Base-by-base conservation (phyloP, 177 flowering plant species). In the Vitis hybrid region DNA sequence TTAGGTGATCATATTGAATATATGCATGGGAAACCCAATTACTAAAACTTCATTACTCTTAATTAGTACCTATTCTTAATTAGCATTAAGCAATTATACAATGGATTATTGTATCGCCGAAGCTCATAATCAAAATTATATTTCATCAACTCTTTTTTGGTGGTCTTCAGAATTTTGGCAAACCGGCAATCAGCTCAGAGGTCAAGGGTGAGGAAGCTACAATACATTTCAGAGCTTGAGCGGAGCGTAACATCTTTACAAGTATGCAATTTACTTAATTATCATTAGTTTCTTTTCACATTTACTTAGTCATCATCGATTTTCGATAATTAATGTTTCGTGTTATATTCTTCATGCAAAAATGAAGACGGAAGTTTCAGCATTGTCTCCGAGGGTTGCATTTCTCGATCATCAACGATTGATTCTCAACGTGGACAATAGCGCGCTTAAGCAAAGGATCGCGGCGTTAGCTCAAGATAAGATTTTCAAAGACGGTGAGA, bases 151-250 rank as follows among this genome's bases (percentile, higher is more conserved):
- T 33, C 7, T 6, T 33, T 54, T 6, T 19, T 28, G 9, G 56
- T 58, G 59, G 8, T 10, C 17, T 62, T 52, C 74, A 89, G 94
- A 75, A 88, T 89, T 65, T 61, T 89, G 73, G 94, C 94, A 10
- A 90, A 90, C 44, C 69, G 92, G 58, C 92, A 90, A 81, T 90
- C 94, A 0, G 94, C 94, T 0, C 94, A 90, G 77, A 81, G 94
- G 59, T 90, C 94, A 28, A 80, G 94, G 65, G 92, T 88, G 67
- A 84, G 90, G 75, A 90, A 90, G 71, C 72, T 88, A 17, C 92
- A 88, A 57, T 90, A 90, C 77, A 84, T 90, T 55, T 88, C 92
- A 22, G 92, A 90, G 76, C 89, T 90, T 2, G 94, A 90, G 78
- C 78, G 88, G 18, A 88, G 88, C 51, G 94, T 90, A 1, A 86